Conservation (phyloP, 106 monocot genomes). For the Dendrobium officinale region DNA sequence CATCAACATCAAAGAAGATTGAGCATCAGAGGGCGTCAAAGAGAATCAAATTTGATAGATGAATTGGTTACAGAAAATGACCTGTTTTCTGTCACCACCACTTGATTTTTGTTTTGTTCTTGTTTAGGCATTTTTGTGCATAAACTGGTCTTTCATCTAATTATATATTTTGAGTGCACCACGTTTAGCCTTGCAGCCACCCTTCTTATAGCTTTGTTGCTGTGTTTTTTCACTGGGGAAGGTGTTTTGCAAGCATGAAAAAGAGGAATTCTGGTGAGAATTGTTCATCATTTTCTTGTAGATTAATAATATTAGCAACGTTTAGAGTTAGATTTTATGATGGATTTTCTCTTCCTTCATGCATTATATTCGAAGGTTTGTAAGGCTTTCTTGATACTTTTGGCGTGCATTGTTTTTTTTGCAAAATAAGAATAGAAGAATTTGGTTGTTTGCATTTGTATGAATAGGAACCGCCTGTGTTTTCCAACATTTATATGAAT, state of each 20-base stretch:
- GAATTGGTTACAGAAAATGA: slow-evolving; percentile 28
- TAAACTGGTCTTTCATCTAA: neutral
- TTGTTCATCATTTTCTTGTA: neutral
- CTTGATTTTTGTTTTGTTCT: neutral
- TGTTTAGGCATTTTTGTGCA: neutral
- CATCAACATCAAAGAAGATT: slow-evolving; percentile 13
- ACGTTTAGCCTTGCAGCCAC: neutral
- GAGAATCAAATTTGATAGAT: slow-evolving; percentile 62
- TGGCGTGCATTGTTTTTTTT: too few relatives aligned
- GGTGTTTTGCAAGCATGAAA: neutral
- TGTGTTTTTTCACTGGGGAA: neutral
- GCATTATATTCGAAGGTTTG: too few relatives aligned
- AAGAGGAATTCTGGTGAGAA: neutral
- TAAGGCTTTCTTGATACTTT: too few relatives aligned
- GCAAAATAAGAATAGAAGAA: too few relatives aligned
- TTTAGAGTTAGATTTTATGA: too few relatives aligned
- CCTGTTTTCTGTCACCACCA: neutral
- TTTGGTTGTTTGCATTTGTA: too few relatives aligned
- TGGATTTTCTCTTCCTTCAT: too few relatives aligned
- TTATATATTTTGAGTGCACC: neutral
- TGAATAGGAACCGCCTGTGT: too few relatives aligned
- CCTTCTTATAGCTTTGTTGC: neutral
- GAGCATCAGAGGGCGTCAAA: slow-evolving; percentile 38
- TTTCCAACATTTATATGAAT: too few relatives aligned
- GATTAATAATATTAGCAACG: neutral